phyloP scores from a whole-genome alignment of 768 basidiomycete genomes.

The Rhodotorula diobovata region DNA sequence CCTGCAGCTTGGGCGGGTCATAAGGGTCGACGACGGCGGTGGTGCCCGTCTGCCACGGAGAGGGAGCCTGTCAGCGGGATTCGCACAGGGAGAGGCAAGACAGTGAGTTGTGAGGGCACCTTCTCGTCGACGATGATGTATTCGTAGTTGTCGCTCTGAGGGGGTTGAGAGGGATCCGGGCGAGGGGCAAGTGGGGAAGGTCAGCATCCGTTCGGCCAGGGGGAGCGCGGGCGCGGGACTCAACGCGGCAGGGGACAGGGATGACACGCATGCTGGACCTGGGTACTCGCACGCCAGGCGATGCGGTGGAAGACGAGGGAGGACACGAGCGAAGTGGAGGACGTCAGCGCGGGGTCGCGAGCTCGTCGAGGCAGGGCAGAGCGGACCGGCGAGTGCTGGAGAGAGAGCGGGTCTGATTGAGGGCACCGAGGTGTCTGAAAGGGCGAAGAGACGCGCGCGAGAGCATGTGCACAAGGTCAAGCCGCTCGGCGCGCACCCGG shows the following conservation, averaged over 20 bases:
- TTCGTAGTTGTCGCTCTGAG: conserved; percentile 35
- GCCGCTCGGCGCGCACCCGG: too few relatives aligned
- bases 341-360: background rate
- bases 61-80: too few relatives aligned
- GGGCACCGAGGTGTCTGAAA: too few relatives aligned
- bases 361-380: too few relatives aligned
- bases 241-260: conserved; percentile 36
- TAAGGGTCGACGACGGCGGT: conserved; percentile 78
- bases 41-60: conserved; percentile 52
- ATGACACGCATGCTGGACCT: conserved; percentile 27
- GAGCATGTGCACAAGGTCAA: too few relatives aligned
- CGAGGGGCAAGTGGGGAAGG: background rate
- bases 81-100: background rate
- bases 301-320: background rate
- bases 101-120: too few relatives aligned
- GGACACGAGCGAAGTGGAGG: background rate
- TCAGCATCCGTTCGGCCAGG: background rate
- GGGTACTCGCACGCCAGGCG: background rate
- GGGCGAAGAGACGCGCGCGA: too few relatives aligned
- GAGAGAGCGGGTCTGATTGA: too few relatives aligned
- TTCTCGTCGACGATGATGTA: conserved; percentile 30
- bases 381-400: too few relatives aligned
- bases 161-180: background rate
- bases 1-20: conserved; percentile 61
- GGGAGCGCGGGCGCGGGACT: background rate